Percentiles rank a stretch among this genome's conserved stretches.
Evolutionary conservation across 1,284 basidiomycete genomes (phyloP).

Genomic region (Ceratobasidium sp.): DNA sequence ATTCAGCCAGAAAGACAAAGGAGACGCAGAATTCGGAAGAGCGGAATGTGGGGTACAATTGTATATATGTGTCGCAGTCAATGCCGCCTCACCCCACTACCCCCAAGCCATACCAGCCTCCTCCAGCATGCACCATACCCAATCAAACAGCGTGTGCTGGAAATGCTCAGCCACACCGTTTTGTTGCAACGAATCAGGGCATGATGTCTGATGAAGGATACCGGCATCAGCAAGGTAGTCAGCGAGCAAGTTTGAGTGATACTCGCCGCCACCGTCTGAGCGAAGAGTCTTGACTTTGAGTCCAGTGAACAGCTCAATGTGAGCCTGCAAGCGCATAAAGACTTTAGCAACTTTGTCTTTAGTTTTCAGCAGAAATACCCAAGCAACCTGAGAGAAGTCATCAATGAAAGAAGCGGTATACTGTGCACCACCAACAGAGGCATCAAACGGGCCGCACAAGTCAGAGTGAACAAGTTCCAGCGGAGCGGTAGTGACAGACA

Average conservation of each 20-base stretch:
- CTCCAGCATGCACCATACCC: conserved; percentile 46
- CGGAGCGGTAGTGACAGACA: not conserved
- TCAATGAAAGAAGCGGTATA: conserved; percentile 55
- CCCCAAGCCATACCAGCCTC: conserved; percentile 45
- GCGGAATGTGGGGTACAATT: conserved; percentile 23
- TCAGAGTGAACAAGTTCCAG: conserved; percentile 53
- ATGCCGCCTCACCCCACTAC: conserved; percentile 48
- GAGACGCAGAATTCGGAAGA: not conserved
- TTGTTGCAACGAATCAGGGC: conserved; percentile 52
- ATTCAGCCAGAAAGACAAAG: not conserved
- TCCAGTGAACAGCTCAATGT: conserved; percentile 51
- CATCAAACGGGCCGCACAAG: conserved; percentile 51
- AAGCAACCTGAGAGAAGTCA: conserved; percentile 49
- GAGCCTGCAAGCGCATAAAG: conserved; percentile 53
- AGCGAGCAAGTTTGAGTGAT: conserved; percentile 45
- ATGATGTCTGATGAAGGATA: conserved; percentile 51
- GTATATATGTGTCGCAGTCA: conserved; percentile 14
- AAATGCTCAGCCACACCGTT: conserved; percentile 55
- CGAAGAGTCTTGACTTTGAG: conserved; percentile 51
- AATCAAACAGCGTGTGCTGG: conserved; percentile 54
- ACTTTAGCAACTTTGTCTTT: conserved; percentile 51
- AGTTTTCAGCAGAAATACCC: conserved; percentile 48
- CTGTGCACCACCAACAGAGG: conserved; percentile 47
- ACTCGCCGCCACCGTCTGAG: conserved; percentile 57
- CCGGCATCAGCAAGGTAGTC: conserved; percentile 49